A percentile compares a stretch with the other conserved stretches of the same genome.
Evolutionary conservation across 1,139 yeast genomes (phyloP).

Genomic region (Scheffersomyces titani): DNA sequence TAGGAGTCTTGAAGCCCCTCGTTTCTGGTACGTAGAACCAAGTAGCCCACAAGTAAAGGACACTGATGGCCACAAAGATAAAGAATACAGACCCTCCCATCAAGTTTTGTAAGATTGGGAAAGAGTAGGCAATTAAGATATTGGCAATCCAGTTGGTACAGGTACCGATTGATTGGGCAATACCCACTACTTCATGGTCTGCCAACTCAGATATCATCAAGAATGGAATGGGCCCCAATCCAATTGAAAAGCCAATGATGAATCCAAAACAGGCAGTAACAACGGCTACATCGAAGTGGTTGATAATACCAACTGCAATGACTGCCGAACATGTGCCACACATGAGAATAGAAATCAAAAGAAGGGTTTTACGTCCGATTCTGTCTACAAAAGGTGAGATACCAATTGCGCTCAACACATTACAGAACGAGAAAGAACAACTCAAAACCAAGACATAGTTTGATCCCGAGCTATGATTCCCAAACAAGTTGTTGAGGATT

Average conservation of each 20-base stretch:
- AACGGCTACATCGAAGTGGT: conserved; percentile 10
- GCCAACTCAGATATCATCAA: conserved; percentile 24
- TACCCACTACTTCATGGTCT: conserved; percentile 19
- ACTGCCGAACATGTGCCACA: conserved; percentile 14
- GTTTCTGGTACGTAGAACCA: conserved; percentile 36
- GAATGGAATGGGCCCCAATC: conserved; percentile 30
- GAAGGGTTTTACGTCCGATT: conserved; percentile 19
- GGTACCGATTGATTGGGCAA: conserved; percentile 23
- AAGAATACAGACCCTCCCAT: conserved; percentile 33
- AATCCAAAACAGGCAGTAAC: conserved; percentile 21
- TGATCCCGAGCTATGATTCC: conserved; percentile 24
- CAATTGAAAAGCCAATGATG: conserved; percentile 19
- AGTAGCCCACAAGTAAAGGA: conserved; percentile 20
- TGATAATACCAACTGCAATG: conserved; percentile 16
- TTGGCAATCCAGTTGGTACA: conserved; percentile 22
- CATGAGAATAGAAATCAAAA: conserved; percentile 15
- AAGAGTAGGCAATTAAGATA: conserved; percentile 19
- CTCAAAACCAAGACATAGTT: conserved; percentile 28
- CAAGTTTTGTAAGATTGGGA: conserved; percentile 28
- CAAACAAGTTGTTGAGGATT: conserved; percentile 22
- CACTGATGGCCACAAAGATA: conserved; percentile 26
- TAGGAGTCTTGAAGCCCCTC: conserved; percentile 23
- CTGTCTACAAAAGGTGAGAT: conserved; percentile 23
- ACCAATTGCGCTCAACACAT: conserved; percentile 28
- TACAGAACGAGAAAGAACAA: conserved; percentile 31